phyloP scores from a whole-genome alignment of 176 grass and related monocot species.

The Rhynchospora breviuscula region DNA sequence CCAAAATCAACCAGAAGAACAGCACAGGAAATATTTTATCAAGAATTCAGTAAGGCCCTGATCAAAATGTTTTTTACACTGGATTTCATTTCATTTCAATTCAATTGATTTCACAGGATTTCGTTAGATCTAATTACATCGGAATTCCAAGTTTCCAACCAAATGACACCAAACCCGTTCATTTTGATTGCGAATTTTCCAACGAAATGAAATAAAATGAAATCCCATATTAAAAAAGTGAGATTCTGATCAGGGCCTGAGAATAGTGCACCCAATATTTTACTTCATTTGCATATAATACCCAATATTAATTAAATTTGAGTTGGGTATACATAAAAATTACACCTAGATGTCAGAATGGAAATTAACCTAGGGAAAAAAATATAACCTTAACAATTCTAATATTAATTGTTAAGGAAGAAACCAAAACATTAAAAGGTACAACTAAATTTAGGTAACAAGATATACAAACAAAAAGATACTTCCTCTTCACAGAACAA shows the following conservation, averaged over 20 bases:
- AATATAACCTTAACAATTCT: not conserved
- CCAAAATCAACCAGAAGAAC: not conserved
- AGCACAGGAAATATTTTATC: not conserved
- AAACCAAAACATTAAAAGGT: not conserved
- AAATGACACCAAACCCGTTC: too few relatives aligned
- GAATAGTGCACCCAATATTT: not conserved
- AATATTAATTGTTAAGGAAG: not conserved
- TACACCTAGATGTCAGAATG: not conserved
- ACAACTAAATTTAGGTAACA: not conserved
- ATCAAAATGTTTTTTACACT: too few relatives aligned
- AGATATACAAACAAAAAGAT: not conserved
- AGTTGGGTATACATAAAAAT: not conserved
- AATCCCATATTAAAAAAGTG: too few relatives aligned
- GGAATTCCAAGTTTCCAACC: too few relatives aligned
- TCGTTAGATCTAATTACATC: too few relatives aligned
- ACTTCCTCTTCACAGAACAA: not conserved
- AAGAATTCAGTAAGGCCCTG: slow-evolving; percentile 5
- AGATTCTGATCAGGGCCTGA: too few relatives aligned
- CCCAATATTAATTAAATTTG: not conserved
- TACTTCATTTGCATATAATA: not conserved
- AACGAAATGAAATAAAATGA: too few relatives aligned
- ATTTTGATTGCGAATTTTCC: too few relatives aligned
- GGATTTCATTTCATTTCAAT: too few relatives aligned
- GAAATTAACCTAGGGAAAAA: not conserved
- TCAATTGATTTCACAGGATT: too few relatives aligned